phyloP scores from a whole-genome alignment of 305 asterid genomes.

The Fraxinus ornus region DNA sequence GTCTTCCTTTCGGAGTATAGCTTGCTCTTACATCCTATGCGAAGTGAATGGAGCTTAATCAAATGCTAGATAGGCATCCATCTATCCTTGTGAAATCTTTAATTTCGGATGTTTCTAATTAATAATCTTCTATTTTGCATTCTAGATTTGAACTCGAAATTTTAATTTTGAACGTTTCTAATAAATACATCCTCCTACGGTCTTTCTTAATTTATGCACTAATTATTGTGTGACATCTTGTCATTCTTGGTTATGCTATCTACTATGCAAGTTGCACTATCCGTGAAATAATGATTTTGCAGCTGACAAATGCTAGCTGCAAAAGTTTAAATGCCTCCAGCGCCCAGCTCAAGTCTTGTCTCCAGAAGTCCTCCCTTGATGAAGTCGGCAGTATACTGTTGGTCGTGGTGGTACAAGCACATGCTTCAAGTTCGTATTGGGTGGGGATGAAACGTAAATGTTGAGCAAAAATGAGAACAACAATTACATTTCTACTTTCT shows the following conservation, averaged over 20 bases:
- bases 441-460: conserved; percentile 53
- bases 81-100: too few species aligned
- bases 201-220: too few species aligned
- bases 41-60: too few species aligned
- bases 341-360: conserved; percentile 63
- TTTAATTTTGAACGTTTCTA: too few species aligned
- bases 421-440: conserved; percentile 76
- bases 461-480: conserved; percentile 15
- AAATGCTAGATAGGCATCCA: too few species aligned
- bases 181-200: too few species aligned
- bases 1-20: too few species aligned
- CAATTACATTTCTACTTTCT: conserved; percentile 29
- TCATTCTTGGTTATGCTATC: neutral
- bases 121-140: too few species aligned
- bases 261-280: neutral
- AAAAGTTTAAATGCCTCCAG: conserved; percentile 11
- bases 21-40: too few species aligned
- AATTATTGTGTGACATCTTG: too few species aligned
- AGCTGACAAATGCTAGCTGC: conserved; percentile 21
- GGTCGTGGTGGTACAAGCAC: conserved; percentile 42
- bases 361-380: conserved; percentile 58
- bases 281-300: conserved; percentile 19
- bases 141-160: too few species aligned
- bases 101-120: too few species aligned
- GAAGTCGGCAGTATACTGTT: conserved; percentile 41